Conservation (phyloP, 1,284 basidiomycete species). For the Athelia psychrophila region DNA sequence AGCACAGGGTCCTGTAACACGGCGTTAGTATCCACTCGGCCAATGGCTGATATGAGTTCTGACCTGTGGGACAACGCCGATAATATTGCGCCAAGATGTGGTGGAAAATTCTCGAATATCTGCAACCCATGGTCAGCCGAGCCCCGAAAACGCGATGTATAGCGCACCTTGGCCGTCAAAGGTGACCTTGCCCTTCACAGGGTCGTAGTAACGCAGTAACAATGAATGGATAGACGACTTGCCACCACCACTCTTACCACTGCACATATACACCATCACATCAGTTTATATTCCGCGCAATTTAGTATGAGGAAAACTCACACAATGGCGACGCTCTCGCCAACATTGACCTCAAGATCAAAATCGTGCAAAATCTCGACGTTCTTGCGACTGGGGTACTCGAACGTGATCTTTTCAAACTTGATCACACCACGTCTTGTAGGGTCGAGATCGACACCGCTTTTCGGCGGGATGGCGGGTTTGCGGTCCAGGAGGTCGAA, state of each 20-base stretch:
- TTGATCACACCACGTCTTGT: constrained; percentile 63
- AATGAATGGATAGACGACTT: constrained; percentile 92
- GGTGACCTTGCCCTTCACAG: constrained; percentile 75
- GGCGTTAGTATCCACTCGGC: background rate
- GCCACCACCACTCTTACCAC: constrained; percentile 87
- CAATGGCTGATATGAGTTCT: constrained; percentile 4
- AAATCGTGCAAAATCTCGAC: constrained; percentile 80
- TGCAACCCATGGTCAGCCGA: constrained; percentile 18
- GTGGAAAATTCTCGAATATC: constrained; percentile 85
- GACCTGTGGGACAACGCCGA: constrained; percentile 85
- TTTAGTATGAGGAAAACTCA: constrained; percentile 42
- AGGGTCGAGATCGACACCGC: constrained; percentile 55
- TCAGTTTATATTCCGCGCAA: constrained; percentile 5
- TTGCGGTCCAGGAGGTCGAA: constrained; percentile 89
- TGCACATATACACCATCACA: constrained; percentile 34
- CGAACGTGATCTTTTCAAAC: constrained; percentile 82
- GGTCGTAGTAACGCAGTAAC: constrained; percentile 92
- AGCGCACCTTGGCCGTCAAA: constrained; percentile 86
- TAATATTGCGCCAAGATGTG: constrained; percentile 81
- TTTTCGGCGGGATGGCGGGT: constrained; percentile 66
- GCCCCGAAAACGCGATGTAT: constrained; percentile 5
- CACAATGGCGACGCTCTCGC: constrained; percentile 91
- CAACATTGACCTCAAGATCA: constrained; percentile 73
- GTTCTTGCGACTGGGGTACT: constrained; percentile 83
- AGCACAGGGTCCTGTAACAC: constrained; percentile 62